A percentile compares a stretch with the other conserved stretches of the same genome.
These are phyloP conservation scores for Penicillium sp. DNA, from an alignment of 2,329 filamentous ascomycete genomes.

Conservation along the genomic window DNA sequence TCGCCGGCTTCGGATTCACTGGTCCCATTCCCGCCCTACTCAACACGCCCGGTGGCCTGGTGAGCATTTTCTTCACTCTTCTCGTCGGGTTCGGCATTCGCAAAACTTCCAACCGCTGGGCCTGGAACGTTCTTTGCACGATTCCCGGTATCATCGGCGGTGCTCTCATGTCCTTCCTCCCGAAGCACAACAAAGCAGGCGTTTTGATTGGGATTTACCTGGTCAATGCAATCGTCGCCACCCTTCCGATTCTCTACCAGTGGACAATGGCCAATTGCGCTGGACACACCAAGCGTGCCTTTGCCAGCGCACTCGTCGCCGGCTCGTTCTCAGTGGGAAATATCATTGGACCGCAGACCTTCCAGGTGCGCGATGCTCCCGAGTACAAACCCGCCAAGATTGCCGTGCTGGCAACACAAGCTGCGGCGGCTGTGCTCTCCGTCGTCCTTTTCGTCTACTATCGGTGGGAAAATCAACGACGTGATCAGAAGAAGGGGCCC, in stretches of 20 bases:
- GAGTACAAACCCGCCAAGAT: constrained; percentile 40
- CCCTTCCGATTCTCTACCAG: constrained; percentile 42
- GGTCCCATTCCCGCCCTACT: constrained; percentile 41
- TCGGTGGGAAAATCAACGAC: constrained; percentile 26
- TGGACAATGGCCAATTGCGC: constrained; percentile 46
- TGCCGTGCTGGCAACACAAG: constrained; percentile 36
- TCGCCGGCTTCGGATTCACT: constrained; percentile 39
- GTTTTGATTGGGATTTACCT: constrained; percentile 43
- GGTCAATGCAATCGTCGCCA: constrained; percentile 40
- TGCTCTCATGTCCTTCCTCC: constrained; percentile 32
- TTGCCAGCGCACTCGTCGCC: constrained; percentile 42
- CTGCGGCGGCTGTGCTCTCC: constrained; percentile 25
- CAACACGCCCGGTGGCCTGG: constrained; percentile 40
- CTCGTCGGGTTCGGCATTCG: constrained; percentile 39
- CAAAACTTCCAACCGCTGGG: constrained; percentile 35
- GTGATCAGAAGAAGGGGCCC: constrained; percentile 12
- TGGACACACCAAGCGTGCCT: constrained; percentile 47
- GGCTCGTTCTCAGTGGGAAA: constrained; percentile 43
- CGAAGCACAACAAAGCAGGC: constrained; percentile 36
- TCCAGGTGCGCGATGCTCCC: constrained; percentile 40
- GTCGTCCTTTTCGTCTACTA: constrained; percentile 27
- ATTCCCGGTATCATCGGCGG: constrained; percentile 45
- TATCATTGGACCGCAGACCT: constrained; percentile 44
- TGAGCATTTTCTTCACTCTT: constrained; percentile 39
- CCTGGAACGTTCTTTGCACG: constrained; percentile 40